A percentile compares a stretch with the other conserved stretches of the same genome.
These are phyloP conservation scores for Lichenothelia convexa DNA, from an alignment of 495 filamentous ascomycete species.

Conservation along the genomic window DNA sequence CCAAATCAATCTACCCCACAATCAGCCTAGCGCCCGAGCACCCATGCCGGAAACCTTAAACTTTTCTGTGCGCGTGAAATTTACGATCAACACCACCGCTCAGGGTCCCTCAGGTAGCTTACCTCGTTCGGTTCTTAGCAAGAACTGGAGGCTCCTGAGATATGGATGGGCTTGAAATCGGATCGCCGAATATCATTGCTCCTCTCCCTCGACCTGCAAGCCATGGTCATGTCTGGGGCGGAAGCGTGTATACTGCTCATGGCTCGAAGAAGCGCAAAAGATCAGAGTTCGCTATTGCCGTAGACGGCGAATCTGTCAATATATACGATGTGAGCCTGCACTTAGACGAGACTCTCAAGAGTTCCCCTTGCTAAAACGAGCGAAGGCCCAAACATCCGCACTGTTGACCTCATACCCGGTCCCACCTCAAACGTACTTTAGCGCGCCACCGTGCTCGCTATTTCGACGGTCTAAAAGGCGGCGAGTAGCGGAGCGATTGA, in stretches of 20 bases:
- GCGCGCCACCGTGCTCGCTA: slow-evolving; percentile 59
- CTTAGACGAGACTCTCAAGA: not conserved
- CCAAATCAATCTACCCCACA: not conserved
- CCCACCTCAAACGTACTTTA: slow-evolving; percentile 62
- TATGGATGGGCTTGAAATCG: too few species aligned
- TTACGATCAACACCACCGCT: too few species aligned
- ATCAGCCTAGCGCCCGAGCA: not conserved
- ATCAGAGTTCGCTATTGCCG: slow-evolving; percentile 62
- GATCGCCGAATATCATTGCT: slow-evolving; percentile 18
- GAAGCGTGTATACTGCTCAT: slow-evolving; percentile 43
- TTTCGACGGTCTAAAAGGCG: slow-evolving; percentile 36
- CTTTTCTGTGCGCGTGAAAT: too few species aligned
- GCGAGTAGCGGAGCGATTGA: slow-evolving; percentile 43
- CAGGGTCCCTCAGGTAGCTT: too few species aligned
- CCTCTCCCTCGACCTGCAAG: too few species aligned
- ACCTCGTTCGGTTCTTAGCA: too few species aligned
- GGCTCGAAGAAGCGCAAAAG: slow-evolving; percentile 71
- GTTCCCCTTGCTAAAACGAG: slow-evolving; percentile 1
- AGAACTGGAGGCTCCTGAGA: too few species aligned
- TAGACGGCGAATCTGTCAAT: slow-evolving; percentile 82
- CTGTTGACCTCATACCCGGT: slow-evolving; percentile 71
- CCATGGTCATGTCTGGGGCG: slow-evolving; percentile 15
- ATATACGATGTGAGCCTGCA: slow-evolving; percentile 61
- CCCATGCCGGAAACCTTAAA: too few species aligned
- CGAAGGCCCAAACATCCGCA: slow-evolving; percentile 58